A percentile compares a stretch with the other conserved stretches of the same genome.
phyloP scores from a whole-genome alignment of 768 basidiomycete genomes.

The Lactifluus subvellereus region DNA sequence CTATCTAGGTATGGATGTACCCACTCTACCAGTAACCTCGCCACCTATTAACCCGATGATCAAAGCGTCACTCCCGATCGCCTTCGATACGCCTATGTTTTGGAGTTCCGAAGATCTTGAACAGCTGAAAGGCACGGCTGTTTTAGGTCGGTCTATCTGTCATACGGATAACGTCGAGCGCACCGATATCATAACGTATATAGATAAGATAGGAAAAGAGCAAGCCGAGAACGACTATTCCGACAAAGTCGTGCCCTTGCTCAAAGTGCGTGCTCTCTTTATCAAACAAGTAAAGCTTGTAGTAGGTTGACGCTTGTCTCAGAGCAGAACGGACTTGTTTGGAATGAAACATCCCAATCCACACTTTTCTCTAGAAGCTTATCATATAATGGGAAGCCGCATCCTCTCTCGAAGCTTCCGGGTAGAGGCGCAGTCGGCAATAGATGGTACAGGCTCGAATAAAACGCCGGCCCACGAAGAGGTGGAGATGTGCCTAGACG shows the following conservation, averaged over 20 bases:
- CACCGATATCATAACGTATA: slow-evolving; percentile 10
- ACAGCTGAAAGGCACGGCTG: slow-evolving; percentile 77
- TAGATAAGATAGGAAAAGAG: slow-evolving; percentile 82
- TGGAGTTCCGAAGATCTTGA: slow-evolving; percentile 71
- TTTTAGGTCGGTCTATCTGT: slow-evolving; percentile 58
- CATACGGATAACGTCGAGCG: not conserved
- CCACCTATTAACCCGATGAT: not conserved
- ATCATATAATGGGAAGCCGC: slow-evolving; percentile 86
- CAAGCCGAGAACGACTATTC: slow-evolving; percentile 73
- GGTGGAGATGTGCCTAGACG: slow-evolving; percentile 35
- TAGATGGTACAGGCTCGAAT: slow-evolving; percentile 33
- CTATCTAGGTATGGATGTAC: slow-evolving; percentile 56
- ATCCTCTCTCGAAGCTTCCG: slow-evolving; percentile 92
- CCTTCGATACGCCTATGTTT: slow-evolving; percentile 92
- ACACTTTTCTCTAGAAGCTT: slow-evolving; percentile 64
- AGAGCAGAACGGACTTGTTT: slow-evolving; percentile 76
- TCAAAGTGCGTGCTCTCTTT: slow-evolving; percentile 45
- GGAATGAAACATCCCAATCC: slow-evolving; percentile 33
- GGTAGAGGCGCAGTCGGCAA: slow-evolving; percentile 50
- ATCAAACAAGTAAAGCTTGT: not conserved
- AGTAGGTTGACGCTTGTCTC: slow-evolving; percentile 5
- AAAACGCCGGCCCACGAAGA: slow-evolving; percentile 27
- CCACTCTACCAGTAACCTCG: not conserved
- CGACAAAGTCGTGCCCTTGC: slow-evolving; percentile 60
- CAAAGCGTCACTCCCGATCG: slow-evolving; percentile 58